Evolutionary conservation across 305 asterid genomes (phyloP), one percentile per base, ranked within the genome.

Genomic region (Plantago lanceolata): DNA sequence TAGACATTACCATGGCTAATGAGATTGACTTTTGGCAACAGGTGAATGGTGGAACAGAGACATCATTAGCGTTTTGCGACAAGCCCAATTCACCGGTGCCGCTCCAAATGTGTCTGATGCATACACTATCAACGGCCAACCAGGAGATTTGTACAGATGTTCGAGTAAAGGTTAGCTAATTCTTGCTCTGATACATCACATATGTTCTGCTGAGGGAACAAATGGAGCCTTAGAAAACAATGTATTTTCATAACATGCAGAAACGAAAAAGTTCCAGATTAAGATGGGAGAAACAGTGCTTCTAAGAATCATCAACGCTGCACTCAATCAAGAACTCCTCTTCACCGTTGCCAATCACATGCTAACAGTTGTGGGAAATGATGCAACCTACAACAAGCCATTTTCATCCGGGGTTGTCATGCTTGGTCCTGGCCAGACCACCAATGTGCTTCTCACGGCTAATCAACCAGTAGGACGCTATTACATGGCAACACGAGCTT

Each of bases 21-120:
- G 43, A 16, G 1, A 59, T 20, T 52, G 40, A 45, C 44, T 58
- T 19, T 37, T 24, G 59, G 24, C 40, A 69, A 62, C 82, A 89
- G 97, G 97, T 2, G 94, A 90, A 76, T 90, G 97, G 96, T 90
- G 97, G 97, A 67, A 84, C 9, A 69, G 82, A 69, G 93, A 90
- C 67, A 82, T 85, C 64, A 52, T 52, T 52, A 28, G 80, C 59
- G 73, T 90, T 20, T 64, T 69, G 40, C 67, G 71, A 53, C 96
- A 84, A 71, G 81, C 95, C 4, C 48, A 59, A 9, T 85, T 85
- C 50, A 80, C 87, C 0, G 96, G 97, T 14, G 90, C 84, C 20
- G 84, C 87, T 57, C 97, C 97, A 3, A 87, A 85, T 56, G 74
- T 72, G 49, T 90, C 97, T 7, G 81, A 90, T 71, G 97, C 96